These are phyloP conservation scores for Zoysia matrella DNA, from an alignment of 202 grass and related monocot species.

Conservation along the genomic window DNA sequence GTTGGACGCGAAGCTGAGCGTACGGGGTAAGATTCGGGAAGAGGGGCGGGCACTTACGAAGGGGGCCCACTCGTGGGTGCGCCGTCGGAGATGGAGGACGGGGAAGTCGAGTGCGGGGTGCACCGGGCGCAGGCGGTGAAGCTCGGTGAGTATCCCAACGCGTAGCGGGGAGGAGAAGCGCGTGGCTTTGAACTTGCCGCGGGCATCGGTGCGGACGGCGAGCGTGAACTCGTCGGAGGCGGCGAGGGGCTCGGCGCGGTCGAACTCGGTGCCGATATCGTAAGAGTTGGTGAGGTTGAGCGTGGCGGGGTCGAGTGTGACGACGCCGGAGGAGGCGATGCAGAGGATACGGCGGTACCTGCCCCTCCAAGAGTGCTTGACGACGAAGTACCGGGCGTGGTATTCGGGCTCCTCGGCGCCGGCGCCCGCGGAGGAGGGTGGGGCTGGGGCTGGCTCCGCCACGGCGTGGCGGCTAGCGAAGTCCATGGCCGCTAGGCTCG, in stretches of 20 bases:
- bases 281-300: no score
- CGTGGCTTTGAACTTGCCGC: conserved; percentile 69
- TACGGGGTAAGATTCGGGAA: background rate
- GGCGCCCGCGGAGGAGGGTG: conserved; percentile 32
- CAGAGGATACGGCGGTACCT: conserved; percentile 96
- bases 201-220: no score
- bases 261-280: no score
- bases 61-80: no score
- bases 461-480: conserved; percentile 84
- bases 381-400: conserved; percentile 55
- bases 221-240: no score
- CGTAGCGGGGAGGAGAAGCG: conserved; percentile 88
- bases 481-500: conserved; percentile 79
- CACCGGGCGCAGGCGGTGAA: no score
- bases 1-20: background rate
- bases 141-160: conserved; percentile 70
- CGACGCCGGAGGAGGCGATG: conserved; percentile 65
- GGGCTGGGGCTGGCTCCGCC: conserved; percentile 46
- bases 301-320: conserved; percentile 78
- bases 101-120: no score
- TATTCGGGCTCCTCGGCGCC: conserved; percentile 91
- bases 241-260: no score
- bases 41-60: background rate
- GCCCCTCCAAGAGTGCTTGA: conserved; percentile 68
- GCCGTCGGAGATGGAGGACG: no score